Percentiles rank a stretch among this genome's conserved stretches.
Evolutionary conservation across 495 filamentous ascomycete species (phyloP).

Genomic region (Thermochaetoides thermophila): DNA sequence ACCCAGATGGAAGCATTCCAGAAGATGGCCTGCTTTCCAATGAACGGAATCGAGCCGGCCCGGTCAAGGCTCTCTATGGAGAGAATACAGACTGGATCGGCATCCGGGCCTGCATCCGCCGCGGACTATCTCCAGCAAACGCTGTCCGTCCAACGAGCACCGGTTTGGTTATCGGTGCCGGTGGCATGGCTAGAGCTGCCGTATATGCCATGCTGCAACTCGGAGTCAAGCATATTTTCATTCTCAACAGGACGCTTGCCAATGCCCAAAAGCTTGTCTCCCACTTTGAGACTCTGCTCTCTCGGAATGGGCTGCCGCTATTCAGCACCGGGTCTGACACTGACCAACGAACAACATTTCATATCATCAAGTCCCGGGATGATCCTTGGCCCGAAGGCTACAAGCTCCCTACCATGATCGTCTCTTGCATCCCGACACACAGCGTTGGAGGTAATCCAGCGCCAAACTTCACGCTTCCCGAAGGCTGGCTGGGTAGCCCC

Average conservation of each 20-base stretch:
- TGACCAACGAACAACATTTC: conserved; percentile 35
- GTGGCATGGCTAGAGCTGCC: conserved; percentile 61
- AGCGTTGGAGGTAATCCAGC: conserved; percentile 41
- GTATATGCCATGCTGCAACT: conserved; percentile 63
- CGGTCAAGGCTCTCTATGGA: conserved; percentile 52
- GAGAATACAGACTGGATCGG: conserved; percentile 74
- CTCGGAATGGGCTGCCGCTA: conserved; percentile 20
- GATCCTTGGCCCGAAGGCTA: conserved; percentile 48
- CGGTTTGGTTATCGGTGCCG: conserved; percentile 57
- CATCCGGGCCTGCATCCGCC: conserved; percentile 44
- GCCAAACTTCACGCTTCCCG: conserved; percentile 53
- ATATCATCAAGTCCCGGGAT: conserved; percentile 38
- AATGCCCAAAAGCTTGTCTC: conserved; percentile 47
- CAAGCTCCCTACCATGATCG: conserved; percentile 48
- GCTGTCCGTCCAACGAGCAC: conserved; percentile 49
- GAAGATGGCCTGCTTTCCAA: conserved; percentile 41
- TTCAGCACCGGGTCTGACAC: conserved; percentile 33
- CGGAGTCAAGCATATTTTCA: conserved; percentile 56
- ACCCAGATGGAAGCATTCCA: conserved; percentile 42
- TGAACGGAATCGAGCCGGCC: conserved; percentile 44
- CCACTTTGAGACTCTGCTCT: conserved; percentile 41
- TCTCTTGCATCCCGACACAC: conserved; percentile 56
- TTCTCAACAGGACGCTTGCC: conserved; percentile 48
- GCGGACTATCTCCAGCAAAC: conserved; percentile 60
- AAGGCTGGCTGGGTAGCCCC: conserved; percentile 49